Evolutionary conservation across 2,329 filamentous ascomycete species (phyloP), one percentile per base, ranked within the genome.

Genomic region (Paecilomyces dactylethromorphus): DNA sequence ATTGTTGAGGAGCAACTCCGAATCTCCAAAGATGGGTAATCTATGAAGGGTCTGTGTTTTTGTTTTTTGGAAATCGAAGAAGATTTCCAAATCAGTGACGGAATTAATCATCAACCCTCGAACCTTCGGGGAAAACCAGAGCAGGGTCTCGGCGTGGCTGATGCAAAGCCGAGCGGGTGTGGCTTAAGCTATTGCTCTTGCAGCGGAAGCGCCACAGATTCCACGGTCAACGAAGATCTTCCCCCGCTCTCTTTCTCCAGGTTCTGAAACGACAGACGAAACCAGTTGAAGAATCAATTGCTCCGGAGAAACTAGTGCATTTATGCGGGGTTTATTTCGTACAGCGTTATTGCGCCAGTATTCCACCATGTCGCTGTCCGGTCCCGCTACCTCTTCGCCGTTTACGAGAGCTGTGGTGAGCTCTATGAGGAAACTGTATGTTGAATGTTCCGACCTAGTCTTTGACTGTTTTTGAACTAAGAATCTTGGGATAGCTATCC

Each of bases 401-500:
- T 90, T 89, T 71, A 85, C 85, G 3, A 75, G 77, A 69, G 83
- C 84, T 8, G 91, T 95, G 55, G 88, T 95, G 59, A 80, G 81
- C 66, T 87, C 90, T 10, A 92, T 96, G 89, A 85, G 84, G 69
- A 87, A 84, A 72, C 79, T 96, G 88, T 93, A 77, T 72, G 87
- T 79, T 56, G 32, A 50, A 26, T 54, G 45, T 32, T 51, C 35
- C 56, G 56, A 60, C 49, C 54, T 59, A 5, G 56, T 59, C 56
- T 56, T 58, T 52, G 57, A 29, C 58, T 3, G 11, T 55, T 58
- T 39, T 31, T 62, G 56, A 58, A 60, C 57, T 45, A 45, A 45
- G 8, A 21, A 49, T 51, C 54, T 65, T 56, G 57, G 57, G 3
- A 22, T 63, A 94, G 92, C 60, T 99, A 96, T 71, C 94, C 94